A percentile compares a stretch with the other conserved stretches of the same genome.
Conservation (phyloP, 169 alveolate genomes). For the Toxoplasma gondii region DNA sequence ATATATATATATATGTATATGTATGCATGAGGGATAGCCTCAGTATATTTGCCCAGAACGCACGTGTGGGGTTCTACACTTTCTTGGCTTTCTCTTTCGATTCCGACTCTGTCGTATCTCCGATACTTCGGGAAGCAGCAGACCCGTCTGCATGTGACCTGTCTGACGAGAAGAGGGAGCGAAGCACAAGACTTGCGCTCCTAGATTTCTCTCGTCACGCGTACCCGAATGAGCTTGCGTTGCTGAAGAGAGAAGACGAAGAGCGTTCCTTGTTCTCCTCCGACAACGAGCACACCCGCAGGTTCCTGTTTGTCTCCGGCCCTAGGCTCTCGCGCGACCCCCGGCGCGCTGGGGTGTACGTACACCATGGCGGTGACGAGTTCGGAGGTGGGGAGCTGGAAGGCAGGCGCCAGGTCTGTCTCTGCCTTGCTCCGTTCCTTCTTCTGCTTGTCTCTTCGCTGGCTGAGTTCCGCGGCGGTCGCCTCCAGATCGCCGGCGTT, state of each 20-base stretch:
- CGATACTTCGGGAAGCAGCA: too few relatives aligned
- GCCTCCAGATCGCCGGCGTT: neutral
- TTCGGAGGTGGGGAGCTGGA: neutral
- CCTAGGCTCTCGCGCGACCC: neutral
- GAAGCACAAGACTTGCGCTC: too few relatives aligned
- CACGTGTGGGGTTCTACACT: too few relatives aligned
- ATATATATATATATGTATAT: too few relatives aligned
- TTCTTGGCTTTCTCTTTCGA: too few relatives aligned
- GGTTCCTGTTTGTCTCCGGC: neutral
- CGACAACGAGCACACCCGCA: neutral
- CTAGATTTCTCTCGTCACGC: neutral
- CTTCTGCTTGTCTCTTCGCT: neutral
- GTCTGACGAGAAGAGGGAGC: too few relatives aligned
- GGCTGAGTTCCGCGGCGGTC: neutral
- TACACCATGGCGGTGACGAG: conserved; percentile 1
- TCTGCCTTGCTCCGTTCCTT: neutral
- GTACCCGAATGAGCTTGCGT: neutral
- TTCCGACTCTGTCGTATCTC: too few relatives aligned
- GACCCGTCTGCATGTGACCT: too few relatives aligned
- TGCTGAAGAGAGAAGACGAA: neutral
- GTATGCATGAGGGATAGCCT: too few relatives aligned
- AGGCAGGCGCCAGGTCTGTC: neutral
- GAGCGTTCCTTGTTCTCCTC: neutral
- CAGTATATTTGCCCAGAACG: too few relatives aligned
- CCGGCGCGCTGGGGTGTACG: neutral